A percentile compares a stretch with the other conserved stretches of the same genome.
These are phyloP conservation scores for Aspergillus eucalypticola DNA, from an alignment of 2,329 filamentous ascomycete species.

Conservation along the genomic window DNA sequence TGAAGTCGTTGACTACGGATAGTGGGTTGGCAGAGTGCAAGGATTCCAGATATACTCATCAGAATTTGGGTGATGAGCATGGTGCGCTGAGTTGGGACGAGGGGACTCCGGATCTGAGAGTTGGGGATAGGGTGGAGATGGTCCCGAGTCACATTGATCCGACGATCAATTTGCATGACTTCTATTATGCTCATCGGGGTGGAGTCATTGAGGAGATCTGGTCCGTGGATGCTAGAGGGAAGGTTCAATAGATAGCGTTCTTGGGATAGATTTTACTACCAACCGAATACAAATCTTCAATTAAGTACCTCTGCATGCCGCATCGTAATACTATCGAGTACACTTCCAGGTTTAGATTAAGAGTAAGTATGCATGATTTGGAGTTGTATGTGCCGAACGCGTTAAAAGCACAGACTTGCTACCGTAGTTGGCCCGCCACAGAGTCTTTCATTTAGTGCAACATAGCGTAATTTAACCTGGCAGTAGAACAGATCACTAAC, in stretches of 20 bases:
- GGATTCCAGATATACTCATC: constrained; percentile 46
- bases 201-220: constrained; percentile 55
- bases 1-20: constrained; percentile 56
- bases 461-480: no score
- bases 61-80: constrained; percentile 53
- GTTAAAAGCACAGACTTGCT: no score
- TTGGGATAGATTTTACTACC: no score
- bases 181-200: constrained; percentile 52
- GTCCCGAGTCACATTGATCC: constrained; percentile 58
- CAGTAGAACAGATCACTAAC: no score
- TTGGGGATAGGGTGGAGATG: constrained; percentile 55
- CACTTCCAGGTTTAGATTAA: no score
- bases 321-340: no score
- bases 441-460: no score
- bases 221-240: constrained; percentile 54
- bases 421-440: no score
- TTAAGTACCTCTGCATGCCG: no score
- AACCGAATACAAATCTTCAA: no score
- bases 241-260: constrained; percentile 46
- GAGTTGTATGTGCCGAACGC: no score
- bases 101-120: constrained; percentile 38
- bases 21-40: constrained; percentile 54
- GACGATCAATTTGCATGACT: constrained; percentile 55
- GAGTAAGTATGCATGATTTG: no score
- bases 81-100: constrained; percentile 51